Base-by-base conservation (phyloP, 2,329 filamentous ascomycete species). In the Curvularia spicifera region DNA sequence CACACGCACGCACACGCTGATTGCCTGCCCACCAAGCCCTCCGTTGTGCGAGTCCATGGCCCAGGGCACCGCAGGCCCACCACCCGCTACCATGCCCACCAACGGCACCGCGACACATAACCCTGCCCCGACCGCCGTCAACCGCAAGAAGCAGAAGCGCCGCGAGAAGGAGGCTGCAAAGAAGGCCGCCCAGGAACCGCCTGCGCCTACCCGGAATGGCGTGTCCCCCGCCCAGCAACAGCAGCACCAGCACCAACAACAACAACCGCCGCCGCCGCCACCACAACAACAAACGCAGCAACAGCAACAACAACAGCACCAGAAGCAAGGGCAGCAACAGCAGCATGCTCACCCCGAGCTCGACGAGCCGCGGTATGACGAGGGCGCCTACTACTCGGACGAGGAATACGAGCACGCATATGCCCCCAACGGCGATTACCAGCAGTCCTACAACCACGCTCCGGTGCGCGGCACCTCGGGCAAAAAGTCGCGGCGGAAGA, bases 111-210 rank as follows among this genome's bases (percentile, higher is more conserved):
- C 74, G 50, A 66, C 74, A 44, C 67, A 71, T 43, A 59, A 77
- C 18, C 68, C 65, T 56, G 70, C 63, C 57, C 70, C 81, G 44
- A 81, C 81, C 44, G 72, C 82, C 8, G 89, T 93, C 51, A 97
- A 97, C 79, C 88, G 91, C 74, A 97, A 97, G 83, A 98, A 97
- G 82, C 91, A 95, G 78, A 97, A 97, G 83, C 87, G 93, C 67
- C 87, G 93, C 66, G 89, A 91, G 73, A 97, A 97, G 77, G 83
- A 86, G 78, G 90, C 90, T 33, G 90, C 91, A 31, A 89, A 89
- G 60, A 74, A 77, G 61, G 75, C 76, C 22, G 77, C 78, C 61
- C 76, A 78, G 56, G 66, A 72, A 12, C 42, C 10, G 26, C 56
- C 65, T 8, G 62, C 63, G 46, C 60, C 70, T 43, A 54, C 66